Evolutionary conservation across 371 early-diverging fungal genomes (phyloP).

Genomic region (Mucor piriformis): DNA sequence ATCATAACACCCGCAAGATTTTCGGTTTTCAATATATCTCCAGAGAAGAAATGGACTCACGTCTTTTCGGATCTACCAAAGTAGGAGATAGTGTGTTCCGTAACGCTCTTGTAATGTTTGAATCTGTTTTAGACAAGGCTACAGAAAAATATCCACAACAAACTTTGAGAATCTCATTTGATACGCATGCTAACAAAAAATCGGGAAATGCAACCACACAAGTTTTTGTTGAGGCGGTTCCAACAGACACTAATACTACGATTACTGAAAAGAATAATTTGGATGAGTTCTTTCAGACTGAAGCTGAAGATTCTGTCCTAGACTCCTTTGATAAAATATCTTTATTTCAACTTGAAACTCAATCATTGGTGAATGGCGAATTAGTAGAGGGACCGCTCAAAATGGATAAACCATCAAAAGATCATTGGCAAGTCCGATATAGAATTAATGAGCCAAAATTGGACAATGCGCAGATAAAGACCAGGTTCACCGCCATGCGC

Average conservation of each 20-base stretch:
- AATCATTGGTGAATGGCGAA: slow-evolving; percentile 30
- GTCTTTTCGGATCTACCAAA: slow-evolving; percentile 76
- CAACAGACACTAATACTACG: background rate
- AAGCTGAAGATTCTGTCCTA: background rate
- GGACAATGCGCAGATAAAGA: background rate
- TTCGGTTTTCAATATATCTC: slow-evolving; percentile 97
- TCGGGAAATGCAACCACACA: slow-evolving; percentile 32
- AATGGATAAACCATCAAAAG: slow-evolving; percentile 7
- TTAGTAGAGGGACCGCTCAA: slow-evolving; percentile 15
- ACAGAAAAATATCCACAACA: slow-evolving; percentile 65
- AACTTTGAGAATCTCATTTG: slow-evolving; percentile 49
- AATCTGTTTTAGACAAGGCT: slow-evolving; percentile 64
- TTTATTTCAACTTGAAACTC: slow-evolving; percentile 23
- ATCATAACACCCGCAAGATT: slow-evolving; percentile 88
- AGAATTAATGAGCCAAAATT: background rate
- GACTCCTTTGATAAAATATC: slow-evolving; percentile 26
- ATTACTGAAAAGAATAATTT: background rate
- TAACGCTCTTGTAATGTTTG: slow-evolving; percentile 62
- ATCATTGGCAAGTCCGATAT: slow-evolving; percentile 31
- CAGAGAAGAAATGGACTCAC: slow-evolving; percentile 82
- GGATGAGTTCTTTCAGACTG: slow-evolving; percentile 9
- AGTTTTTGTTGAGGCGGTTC: slow-evolving; percentile 46
- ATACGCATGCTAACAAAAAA: slow-evolving; percentile 20
- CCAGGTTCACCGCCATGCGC: slow-evolving; percentile 23
- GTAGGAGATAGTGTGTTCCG: slow-evolving; percentile 78